Base-by-base conservation (phyloP, 2,329 filamentous ascomycete species). In the Verticillium nubilum region DNA sequence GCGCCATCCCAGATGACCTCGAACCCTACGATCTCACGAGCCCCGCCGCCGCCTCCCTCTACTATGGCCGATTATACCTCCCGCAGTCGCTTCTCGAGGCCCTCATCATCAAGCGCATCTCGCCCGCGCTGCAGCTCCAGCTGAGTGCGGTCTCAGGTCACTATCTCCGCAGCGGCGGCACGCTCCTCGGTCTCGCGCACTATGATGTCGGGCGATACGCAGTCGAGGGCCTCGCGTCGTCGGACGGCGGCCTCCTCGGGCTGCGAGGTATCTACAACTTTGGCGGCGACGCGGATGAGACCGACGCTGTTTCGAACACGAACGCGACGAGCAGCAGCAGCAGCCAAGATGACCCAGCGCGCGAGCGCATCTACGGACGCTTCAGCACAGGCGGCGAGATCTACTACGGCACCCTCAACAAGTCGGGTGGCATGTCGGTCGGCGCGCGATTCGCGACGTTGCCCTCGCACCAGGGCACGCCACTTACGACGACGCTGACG, bases 351-450 rank as follows among this genome's bases (percentile, higher is more conserved):
- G 63, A 67, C 0, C 78, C 85, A 9, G 47, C 53, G 4, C 78
- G 74, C 61, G 86, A 89, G 69, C 84, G 82, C 66, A 85, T 88
- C 60, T 89, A 86, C 76, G 93, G 90, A 9, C 87, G 94, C 23
- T 92, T 98, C 71, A 96, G 91, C 68, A 91, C 91, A 3, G 95
- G 95, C 35, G 94, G 88, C 59, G 95, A 99, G 74, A 81, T 96
- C 35, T 99, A 98, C 77, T 99, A 99, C 77, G 95, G 94, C 25
- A 89, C 93, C 0, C 77, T 97, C 61, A 98, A 97, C 72, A 97
- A 97, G 70, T 92, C 92, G 25, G 91, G 94, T 55, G 95, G 95
- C 54, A 86, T 97, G 71, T 97, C 92, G 63, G 85, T 96, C 9
- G 95, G 93, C 6, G 80, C 92, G 54, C 86, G 95, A 56, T 99